Conservation (phyloP, 768 basidiomycete species). For the Lactifluus subvellereus region DNA sequence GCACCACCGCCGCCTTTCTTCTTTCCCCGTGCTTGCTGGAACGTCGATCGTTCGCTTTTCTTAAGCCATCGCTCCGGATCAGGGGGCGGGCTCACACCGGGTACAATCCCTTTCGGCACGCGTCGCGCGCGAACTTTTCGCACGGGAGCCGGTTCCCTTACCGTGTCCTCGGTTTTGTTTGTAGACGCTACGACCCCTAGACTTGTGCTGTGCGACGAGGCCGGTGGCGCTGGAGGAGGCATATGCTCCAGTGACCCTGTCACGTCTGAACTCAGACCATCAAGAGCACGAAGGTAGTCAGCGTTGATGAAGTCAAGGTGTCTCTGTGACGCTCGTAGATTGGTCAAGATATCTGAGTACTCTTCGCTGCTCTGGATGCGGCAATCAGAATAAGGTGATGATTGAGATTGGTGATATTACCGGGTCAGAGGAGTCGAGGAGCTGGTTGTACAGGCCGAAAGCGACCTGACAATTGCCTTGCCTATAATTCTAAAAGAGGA, state of each 20-base stretch:
- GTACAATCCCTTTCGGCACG: constrained; percentile 68
- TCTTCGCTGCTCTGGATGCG: constrained; percentile 70
- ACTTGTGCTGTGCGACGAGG: constrained; percentile 28
- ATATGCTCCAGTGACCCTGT: constrained; percentile 53
- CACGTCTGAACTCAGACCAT: constrained; percentile 48
- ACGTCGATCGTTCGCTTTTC: constrained; percentile 71
- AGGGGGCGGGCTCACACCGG: constrained; percentile 74
- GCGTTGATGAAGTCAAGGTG: constrained; percentile 81
- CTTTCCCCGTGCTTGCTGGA: constrained; percentile 44
- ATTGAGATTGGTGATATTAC: constrained; percentile 41
- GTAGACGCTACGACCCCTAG: constrained; percentile 31
- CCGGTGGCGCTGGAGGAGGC: constrained; percentile 49
- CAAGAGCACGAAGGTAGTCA: constrained; percentile 60
- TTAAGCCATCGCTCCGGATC: constrained; percentile 88
- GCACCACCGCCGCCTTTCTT: constrained; percentile 56
- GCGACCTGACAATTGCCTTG: constrained; percentile 68
- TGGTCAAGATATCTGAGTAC: constrained; percentile 80
- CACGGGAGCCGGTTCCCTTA: constrained; percentile 30
- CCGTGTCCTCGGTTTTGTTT: constrained; percentile 28
- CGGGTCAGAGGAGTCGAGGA: constrained; percentile 71
- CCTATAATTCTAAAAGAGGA: constrained; percentile 57
- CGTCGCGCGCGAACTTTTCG: constrained; percentile 57
- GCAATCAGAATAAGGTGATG: constrained; percentile 16
- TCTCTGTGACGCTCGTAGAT: constrained; percentile 73
- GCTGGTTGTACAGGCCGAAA: constrained; percentile 71